Evolutionary conservation across 352 stramenopile genomes (phyloP).

Genomic region (Thraustochytrium striatum): DNA sequence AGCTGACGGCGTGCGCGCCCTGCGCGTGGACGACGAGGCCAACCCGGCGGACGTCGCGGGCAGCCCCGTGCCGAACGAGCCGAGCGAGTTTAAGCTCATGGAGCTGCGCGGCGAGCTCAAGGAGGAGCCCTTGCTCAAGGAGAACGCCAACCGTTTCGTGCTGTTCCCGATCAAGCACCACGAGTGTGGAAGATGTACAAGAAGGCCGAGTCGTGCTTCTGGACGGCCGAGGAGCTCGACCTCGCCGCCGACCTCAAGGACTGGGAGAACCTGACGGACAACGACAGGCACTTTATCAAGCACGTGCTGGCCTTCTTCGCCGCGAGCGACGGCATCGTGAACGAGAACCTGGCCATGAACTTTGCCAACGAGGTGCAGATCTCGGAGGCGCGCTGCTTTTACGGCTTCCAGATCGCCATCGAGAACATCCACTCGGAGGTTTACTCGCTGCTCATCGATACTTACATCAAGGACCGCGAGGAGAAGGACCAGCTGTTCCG

Average conservation of each 20-base stretch:
- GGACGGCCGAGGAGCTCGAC: constrained; percentile 97
- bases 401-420: constrained; percentile 99
- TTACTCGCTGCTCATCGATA: constrained; percentile 99
- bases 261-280: constrained; percentile 73
- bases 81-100: constrained; percentile 69
- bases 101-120: constrained; percentile 75
- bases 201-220: constrained; percentile 97
- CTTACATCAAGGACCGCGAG: constrained; percentile 90
- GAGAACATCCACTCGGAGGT: constrained; percentile 99
- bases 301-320: constrained; percentile 98
- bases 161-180: constrained; percentile 94
- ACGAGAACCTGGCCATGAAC: constrained; percentile 97
- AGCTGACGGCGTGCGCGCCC: not conserved
- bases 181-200: constrained; percentile 96
- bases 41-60: not conserved
- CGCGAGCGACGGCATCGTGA: constrained; percentile 96
- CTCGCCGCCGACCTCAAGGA: constrained; percentile 91
- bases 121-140: constrained; percentile 84
- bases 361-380: constrained; percentile 96
- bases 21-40: not conserved
- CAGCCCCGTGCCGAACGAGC: not conserved
- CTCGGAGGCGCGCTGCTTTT: constrained; percentile 95
- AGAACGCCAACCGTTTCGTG: constrained; percentile 94
- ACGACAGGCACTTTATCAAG: constrained; percentile 95
- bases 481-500: constrained; percentile 91